phyloP scores from a whole-genome alignment of 78 protist genomes.

The Parvularia atlantis region DNA sequence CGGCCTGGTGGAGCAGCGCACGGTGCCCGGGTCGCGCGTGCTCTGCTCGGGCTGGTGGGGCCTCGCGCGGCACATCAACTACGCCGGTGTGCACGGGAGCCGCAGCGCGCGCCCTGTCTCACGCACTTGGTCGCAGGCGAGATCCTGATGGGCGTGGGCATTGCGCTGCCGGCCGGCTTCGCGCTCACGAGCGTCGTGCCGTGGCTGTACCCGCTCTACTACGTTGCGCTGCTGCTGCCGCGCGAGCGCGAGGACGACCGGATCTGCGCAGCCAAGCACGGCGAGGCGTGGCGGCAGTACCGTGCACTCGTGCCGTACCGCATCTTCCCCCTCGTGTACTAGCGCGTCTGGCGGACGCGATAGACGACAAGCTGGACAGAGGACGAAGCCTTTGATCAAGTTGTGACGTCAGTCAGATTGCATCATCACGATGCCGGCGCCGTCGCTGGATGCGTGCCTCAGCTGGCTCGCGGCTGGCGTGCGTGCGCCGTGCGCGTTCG shows the following conservation, averaged over 20 bases:
- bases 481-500: too few species aligned
- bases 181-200: too few species aligned
- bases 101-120: too few species aligned
- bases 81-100: too few species aligned
- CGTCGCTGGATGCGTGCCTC: too few species aligned
- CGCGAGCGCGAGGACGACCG: neutral
- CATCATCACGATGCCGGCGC: too few species aligned
- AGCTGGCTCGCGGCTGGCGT: too few species aligned
- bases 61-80: conserved; percentile 7
- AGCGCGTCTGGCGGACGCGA: too few species aligned
- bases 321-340: neutral
- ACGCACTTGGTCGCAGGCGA: too few species aligned
- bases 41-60: conserved; percentile 15
- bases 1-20: neutral
- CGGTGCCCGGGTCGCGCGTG: neutral
- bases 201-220: conserved; percentile 7
- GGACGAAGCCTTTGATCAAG: too few species aligned
- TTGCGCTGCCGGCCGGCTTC: neutral
- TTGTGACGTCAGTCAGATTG: too few species aligned
- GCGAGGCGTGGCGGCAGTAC: neutral
- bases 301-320: neutral
- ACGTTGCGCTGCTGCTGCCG: neutral
- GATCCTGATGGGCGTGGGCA: conserved; percentile 3
- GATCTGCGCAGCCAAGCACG: neutral
- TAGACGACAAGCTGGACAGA: too few species aligned